Evolutionary conservation across 2,329 filamentous ascomycete genomes (phyloP).

Genomic region (Ascocoryne sarcoides): DNA sequence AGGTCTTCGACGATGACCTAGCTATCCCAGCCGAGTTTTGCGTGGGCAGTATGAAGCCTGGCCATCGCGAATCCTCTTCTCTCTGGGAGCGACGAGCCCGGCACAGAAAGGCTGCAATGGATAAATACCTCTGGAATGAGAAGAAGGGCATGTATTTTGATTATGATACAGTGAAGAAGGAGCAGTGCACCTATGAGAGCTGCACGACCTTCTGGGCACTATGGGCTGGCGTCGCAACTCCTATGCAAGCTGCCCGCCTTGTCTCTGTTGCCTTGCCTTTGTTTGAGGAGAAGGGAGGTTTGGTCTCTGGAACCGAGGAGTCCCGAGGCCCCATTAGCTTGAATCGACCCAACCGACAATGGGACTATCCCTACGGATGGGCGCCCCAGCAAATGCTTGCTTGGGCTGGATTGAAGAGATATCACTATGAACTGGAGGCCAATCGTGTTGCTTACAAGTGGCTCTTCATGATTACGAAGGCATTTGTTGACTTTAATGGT

Average conservation of each 20-base stretch:
- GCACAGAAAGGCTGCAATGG: conserved; percentile 74
- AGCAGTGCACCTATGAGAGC: conserved; percentile 78
- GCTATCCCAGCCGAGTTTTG: conserved; percentile 78
- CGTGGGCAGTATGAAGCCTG: conserved; percentile 54
- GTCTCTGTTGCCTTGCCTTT: conserved; percentile 74
- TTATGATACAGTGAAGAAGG: conserved; percentile 77
- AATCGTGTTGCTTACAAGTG: conserved; percentile 90
- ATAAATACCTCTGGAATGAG: conserved; percentile 92
- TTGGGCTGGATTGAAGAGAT: conserved; percentile 86
- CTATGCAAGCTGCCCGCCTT: conserved; percentile 76
- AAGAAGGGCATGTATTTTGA: conserved; percentile 95
- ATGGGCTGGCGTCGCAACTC: conserved; percentile 85
- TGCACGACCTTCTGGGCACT: conserved; percentile 96
- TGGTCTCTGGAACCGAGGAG: conserved; percentile 82
- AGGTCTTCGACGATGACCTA: conserved; percentile 73
- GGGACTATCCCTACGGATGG: conserved; percentile 98
- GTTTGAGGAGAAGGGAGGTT: conserved; percentile 80
- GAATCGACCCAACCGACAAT: conserved; percentile 86
- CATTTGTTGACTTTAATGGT: conserved; percentile 96
- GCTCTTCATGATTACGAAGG: conserved; percentile 97
- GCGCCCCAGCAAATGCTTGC: conserved; percentile 97
- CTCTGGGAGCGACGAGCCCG: conserved; percentile 85
- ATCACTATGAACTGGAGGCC: conserved; percentile 84
- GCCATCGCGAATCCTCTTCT: conserved; percentile 71
- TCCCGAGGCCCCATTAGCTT: conserved; percentile 74